Evolutionary conservation across 805 yeast species (phyloP).

Genomic region (Yarrowia sp.): DNA sequence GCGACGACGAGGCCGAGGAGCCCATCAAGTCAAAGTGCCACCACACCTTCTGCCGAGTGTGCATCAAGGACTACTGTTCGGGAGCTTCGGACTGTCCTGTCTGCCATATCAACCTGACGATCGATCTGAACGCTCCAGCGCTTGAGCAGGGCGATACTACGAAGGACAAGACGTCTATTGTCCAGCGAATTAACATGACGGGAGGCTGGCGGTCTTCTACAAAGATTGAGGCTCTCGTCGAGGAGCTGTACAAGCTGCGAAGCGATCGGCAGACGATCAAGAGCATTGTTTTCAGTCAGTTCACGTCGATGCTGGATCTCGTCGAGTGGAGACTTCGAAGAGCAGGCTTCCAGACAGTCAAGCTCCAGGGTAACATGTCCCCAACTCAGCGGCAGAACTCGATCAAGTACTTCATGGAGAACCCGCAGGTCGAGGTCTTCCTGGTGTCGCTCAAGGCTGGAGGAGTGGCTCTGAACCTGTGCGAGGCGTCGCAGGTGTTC

Average conservation of each 20-base stretch:
- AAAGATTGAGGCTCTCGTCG: constrained; percentile 93
- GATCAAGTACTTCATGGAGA: constrained; percentile 88
- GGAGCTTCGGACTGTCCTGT: constrained; percentile 84
- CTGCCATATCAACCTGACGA: constrained; percentile 89
- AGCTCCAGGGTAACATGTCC: constrained; percentile 94
- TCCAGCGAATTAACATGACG: constrained; percentile 76
- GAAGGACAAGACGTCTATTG: constrained; percentile 60
- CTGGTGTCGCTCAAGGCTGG: constrained; percentile 96
- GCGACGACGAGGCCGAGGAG: constrained; percentile 98
- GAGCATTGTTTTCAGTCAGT: constrained; percentile 95
- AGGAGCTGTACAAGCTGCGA: constrained; percentile 81
- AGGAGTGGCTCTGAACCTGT: constrained; percentile 93
- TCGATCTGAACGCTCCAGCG: constrained; percentile 85
- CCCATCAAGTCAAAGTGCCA: constrained; percentile 94
- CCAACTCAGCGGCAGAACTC: constrained; percentile 93
- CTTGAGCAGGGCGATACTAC: constrained; percentile 57
- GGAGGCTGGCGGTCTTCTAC: constrained; percentile 95
- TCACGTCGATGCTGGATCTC: constrained; percentile 92
- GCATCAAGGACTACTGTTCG: constrained; percentile 86
- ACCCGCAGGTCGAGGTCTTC: constrained; percentile 88
- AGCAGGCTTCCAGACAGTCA: constrained; percentile 93
- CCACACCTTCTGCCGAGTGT: constrained; percentile 89
- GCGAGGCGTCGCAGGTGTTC: constrained; percentile 97
- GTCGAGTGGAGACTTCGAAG: constrained; percentile 93
- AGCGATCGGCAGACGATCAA: constrained; percentile 87